phyloP scores from a whole-genome alignment of 805 yeast species.

The Yarrowia keelungensis region DNA sequence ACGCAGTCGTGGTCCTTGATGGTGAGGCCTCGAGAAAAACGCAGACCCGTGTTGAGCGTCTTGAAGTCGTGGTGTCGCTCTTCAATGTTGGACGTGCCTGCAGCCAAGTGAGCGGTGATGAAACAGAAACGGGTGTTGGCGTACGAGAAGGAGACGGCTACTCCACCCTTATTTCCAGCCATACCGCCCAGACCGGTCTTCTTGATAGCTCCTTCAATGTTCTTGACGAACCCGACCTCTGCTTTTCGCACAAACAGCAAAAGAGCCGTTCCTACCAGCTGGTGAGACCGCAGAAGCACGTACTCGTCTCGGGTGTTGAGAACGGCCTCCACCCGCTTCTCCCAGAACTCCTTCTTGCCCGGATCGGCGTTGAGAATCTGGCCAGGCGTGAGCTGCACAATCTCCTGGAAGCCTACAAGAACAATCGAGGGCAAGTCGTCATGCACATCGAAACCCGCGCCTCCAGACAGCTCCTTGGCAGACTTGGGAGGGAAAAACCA shows the following conservation, averaged over 20 bases:
- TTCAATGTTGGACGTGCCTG: slow-evolving; percentile 80
- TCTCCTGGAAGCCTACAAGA: slow-evolving; percentile 92
- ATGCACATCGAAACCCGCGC: slow-evolving; percentile 38
- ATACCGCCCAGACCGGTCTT: slow-evolving; percentile 97
- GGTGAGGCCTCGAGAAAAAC: slow-evolving; percentile 78
- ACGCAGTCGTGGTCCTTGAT: slow-evolving; percentile 84
- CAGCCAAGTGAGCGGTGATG: slow-evolving; percentile 91
- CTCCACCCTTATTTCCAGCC: slow-evolving; percentile 96
- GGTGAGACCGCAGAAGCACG: slow-evolving; percentile 78
- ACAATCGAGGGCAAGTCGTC: slow-evolving; percentile 69
- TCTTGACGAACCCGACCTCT: slow-evolving; percentile 66
- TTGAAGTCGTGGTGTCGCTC: slow-evolving; percentile 88
- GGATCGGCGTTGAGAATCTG: slow-evolving; percentile 86
- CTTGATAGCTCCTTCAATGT: slow-evolving; percentile 92
- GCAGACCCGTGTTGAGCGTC: slow-evolving; percentile 74
- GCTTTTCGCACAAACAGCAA: slow-evolving; percentile 72
- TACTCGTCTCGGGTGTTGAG: slow-evolving; percentile 66
- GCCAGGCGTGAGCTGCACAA: slow-evolving; percentile 90
- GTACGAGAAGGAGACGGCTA: slow-evolving; percentile 85
- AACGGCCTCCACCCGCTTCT: slow-evolving; percentile 65
- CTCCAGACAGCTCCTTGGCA: slow-evolving; percentile 40
- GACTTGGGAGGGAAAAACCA: slow-evolving; percentile 79
- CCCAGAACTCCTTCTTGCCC: slow-evolving; percentile 82
- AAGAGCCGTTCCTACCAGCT: slow-evolving; percentile 86
- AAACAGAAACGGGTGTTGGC: slow-evolving; percentile 83